Conservation (phyloP, 345 rosid genomes). For the Clausena lansium region DNA sequence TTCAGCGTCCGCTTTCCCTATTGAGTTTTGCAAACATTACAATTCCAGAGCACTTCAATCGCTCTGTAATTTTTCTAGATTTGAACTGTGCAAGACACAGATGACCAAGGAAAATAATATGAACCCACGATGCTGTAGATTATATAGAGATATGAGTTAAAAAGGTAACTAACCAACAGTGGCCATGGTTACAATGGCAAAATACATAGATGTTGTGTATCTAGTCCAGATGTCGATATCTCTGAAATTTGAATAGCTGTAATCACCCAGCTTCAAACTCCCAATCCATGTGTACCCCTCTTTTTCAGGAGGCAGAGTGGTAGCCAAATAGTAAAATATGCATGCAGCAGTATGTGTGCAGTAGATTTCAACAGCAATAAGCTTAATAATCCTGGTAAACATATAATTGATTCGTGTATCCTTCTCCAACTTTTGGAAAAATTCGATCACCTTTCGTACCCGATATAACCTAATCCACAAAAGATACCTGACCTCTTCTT, state of each 20-base stretch:
- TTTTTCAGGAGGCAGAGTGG: conserved; percentile 57
- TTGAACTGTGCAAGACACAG: neutral
- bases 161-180: conserved; percentile 65
- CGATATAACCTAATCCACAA: conserved; percentile 76
- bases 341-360: conserved; percentile 94
- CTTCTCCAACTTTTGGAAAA: conserved; percentile 66
- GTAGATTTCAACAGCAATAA: conserved; percentile 68
- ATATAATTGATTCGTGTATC: conserved; percentile 73
- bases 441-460: conserved; percentile 51
- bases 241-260: conserved; percentile 68
- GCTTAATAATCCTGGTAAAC: conserved; percentile 74
- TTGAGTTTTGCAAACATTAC: neutral
- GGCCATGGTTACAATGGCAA: conserved; percentile 88
- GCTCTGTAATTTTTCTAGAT: neutral
- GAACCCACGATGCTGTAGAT: neutral
- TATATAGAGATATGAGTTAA: neutral
- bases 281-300: conserved; percentile 94
- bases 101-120: neutral
- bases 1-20: neutral
- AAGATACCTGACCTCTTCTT: conserved; percentile 69
- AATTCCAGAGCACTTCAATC: neutral
- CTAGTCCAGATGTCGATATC: conserved; percentile 77
- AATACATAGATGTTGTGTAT: conserved; percentile 75
- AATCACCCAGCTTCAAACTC: conserved; percentile 75
- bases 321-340: conserved; percentile 82